Evolutionary conservation across 148 eudicot genomes (phyloP).

Genomic region (Vaccinium darrowii): DNA sequence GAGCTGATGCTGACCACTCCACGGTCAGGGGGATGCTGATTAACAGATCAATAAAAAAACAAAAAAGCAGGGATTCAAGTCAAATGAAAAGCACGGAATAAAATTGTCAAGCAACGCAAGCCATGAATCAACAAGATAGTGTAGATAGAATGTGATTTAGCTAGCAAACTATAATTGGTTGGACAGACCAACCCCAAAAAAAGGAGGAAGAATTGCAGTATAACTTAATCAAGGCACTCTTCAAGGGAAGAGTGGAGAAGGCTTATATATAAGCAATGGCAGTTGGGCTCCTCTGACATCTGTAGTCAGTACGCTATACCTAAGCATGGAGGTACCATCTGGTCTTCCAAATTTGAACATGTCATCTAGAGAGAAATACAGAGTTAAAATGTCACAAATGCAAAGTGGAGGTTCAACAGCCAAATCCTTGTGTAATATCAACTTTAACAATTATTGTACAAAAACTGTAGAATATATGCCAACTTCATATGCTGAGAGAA

Average conservation of each 20-base stretch:
- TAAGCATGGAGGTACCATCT: background rate
- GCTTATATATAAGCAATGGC: background rate
- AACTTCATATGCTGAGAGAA: background rate
- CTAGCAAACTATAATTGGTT: background rate
- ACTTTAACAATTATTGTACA: background rate
- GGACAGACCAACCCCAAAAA: background rate
- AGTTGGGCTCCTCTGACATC: background rate
- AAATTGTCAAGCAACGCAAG: background rate
- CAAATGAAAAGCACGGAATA: conserved; percentile 4
- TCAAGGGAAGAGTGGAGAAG: background rate
- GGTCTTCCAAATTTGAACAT: background rate
- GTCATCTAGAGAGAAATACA: background rate
- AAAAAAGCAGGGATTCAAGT: conserved; percentile 9
- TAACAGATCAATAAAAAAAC: conserved; percentile 1
- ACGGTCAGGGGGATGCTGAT: conserved; percentile 81
- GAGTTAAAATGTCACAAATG: background rate
- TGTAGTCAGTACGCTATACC: background rate
- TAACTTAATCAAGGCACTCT: background rate
- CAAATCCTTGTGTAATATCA: background rate
- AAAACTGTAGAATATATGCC: background rate
- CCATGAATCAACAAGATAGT: background rate
- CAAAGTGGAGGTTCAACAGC: background rate
- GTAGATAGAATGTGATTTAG: background rate
- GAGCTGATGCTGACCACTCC: conserved; percentile 87
- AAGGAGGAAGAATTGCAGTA: background rate